Percentiles rank a stretch among this genome's conserved stretches.
phyloP scores from a whole-genome alignment of 2,329 filamentous ascomycete genomes.

The Bipolaris sorokiniana region DNA sequence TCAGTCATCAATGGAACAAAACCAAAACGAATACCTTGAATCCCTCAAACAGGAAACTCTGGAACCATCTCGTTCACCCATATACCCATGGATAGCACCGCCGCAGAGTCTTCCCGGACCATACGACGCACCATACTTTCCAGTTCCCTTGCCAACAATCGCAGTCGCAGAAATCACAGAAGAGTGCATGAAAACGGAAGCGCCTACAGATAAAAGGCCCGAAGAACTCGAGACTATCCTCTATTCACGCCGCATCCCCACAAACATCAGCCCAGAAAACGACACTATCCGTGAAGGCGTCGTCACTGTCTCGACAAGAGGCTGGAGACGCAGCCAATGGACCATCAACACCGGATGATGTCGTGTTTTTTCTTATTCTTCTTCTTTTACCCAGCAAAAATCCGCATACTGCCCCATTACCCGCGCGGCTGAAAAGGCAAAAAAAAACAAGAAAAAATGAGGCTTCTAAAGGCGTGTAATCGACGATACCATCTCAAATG shows the following conservation, averaged over 20 bases:
- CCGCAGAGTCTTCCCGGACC: conserved; percentile 44
- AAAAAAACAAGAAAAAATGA: neutral
- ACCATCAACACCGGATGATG: conserved; percentile 39
- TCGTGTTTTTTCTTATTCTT: no score
- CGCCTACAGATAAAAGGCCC: conserved; percentile 5
- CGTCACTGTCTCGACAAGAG: conserved; percentile 36
- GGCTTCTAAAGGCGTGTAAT: neutral
- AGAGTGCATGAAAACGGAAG: conserved; percentile 18
- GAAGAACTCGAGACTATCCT: conserved; percentile 18
- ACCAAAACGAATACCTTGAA: conserved; percentile 20
- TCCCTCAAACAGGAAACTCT: conserved; percentile 24
- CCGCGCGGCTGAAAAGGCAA: conserved; percentile 1
- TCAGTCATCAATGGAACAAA: neutral
- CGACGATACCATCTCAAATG: no score
- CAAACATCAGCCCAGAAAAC: conserved; percentile 22
- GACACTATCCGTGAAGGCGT: conserved; percentile 31
- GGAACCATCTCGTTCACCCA: conserved; percentile 26
- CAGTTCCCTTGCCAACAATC: conserved; percentile 39
- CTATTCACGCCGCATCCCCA: conserved; percentile 39
- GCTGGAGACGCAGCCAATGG: conserved; percentile 47
- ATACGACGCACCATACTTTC: conserved; percentile 45
- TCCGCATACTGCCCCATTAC: neutral
- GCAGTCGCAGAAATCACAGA: conserved; percentile 9
- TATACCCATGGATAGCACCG: conserved; percentile 44
- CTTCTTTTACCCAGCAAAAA: no score